Evolutionary conservation across 768 basidiomycete genomes (phyloP), one percentile per base, ranked within the genome.

Genomic region (Pisolithus orientalis): DNA sequence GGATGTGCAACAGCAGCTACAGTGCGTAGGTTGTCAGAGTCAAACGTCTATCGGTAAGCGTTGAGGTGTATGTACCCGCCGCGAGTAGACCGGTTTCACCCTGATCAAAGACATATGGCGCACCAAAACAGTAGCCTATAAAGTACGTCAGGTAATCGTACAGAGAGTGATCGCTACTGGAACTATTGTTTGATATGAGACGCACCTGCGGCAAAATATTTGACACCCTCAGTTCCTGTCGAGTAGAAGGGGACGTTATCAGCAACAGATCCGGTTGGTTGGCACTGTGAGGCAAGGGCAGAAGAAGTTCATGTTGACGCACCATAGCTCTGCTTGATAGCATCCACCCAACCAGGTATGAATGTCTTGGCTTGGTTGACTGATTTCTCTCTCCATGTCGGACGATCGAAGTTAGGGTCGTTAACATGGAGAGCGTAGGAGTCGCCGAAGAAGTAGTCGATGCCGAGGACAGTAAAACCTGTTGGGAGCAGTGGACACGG

Each of bases 371-470:
- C 76, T 11, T 68, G 65, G 25, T 65, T 57, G 29, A 63, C 62
- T 10, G 60, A 58, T 44, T 69, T 72, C 1, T 52, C 56, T 17
- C 74, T 63, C 81, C 82, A 85, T 0, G 67, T 68, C 1, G 53
- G 38, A 31, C 70, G 67, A 51, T 76, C 68, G 44, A 72, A 75
- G 16, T 45, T 63, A 10, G 70, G 65, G 37, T 75, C 69, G 2
- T 67, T 63, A 21, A 66, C 61, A 54, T 77, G 72, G 1, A 58
- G 50, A n/a, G 75, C 58, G 1, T 84, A 58, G 10, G 76, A 70
- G 49, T 84, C 80, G 6, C 83, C 81, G 47, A 82, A 73, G 65
- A 86, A 84, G 63, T 83, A 85, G 54, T 85, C 84, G 39, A 78
- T 64, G 2, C 80, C 82, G 5, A 84, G 62, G 4, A 85, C 82